Percentiles rank a stretch among this genome's conserved stretches.
These are phyloP conservation scores for Extremus antarcticus DNA, from an alignment of 495 filamentous ascomycete species.

Conservation along the genomic window DNA sequence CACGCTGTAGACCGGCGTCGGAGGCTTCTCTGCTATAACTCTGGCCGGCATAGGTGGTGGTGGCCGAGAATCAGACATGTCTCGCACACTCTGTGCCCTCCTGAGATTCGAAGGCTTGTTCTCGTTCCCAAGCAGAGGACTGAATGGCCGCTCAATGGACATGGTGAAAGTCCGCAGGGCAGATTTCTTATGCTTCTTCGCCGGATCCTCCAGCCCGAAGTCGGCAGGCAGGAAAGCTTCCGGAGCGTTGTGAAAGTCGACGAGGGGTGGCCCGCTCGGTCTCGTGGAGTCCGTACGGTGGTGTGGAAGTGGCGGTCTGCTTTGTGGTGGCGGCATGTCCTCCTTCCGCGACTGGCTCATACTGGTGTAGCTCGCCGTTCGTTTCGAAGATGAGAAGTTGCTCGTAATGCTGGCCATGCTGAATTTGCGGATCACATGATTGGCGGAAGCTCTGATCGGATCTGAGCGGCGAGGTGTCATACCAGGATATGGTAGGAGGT, in stretches of 20 bases:
- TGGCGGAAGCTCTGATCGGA: constrained; percentile 56
- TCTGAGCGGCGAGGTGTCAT: constrained; percentile 59
- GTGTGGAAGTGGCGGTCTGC: neutral
- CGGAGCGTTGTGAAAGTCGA: constrained; percentile 20
- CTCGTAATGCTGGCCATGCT: constrained; percentile 60
- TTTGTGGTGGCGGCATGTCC: constrained; percentile 17
- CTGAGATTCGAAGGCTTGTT: constrained; percentile 15
- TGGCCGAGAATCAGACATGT: neutral
- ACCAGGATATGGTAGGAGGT: constrained; percentile 74
- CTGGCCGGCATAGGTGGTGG: neutral
- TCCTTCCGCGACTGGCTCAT: constrained; percentile 25
- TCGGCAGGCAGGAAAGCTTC: constrained; percentile 32
- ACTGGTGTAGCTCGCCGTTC: constrained; percentile 43
- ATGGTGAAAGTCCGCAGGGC: constrained; percentile 17
- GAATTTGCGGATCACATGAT: constrained; percentile 72
- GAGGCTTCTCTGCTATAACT: neutral
- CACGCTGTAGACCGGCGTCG: constrained; percentile 10
- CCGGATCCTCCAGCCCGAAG: constrained; percentile 26
- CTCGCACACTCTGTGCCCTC: constrained; percentile 16
- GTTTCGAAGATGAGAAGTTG: constrained; percentile 44
- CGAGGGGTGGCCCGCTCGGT: constrained; percentile 8
- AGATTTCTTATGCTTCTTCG: constrained; percentile 14
- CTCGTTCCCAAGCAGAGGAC: constrained; percentile 13
- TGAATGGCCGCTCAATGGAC: constrained; percentile 20
- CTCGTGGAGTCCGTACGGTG: neutral